These are phyloP conservation scores for Sabuloglossum arenarium DNA, from an alignment of 495 filamentous ascomycete species.

Conservation along the genomic window DNA sequence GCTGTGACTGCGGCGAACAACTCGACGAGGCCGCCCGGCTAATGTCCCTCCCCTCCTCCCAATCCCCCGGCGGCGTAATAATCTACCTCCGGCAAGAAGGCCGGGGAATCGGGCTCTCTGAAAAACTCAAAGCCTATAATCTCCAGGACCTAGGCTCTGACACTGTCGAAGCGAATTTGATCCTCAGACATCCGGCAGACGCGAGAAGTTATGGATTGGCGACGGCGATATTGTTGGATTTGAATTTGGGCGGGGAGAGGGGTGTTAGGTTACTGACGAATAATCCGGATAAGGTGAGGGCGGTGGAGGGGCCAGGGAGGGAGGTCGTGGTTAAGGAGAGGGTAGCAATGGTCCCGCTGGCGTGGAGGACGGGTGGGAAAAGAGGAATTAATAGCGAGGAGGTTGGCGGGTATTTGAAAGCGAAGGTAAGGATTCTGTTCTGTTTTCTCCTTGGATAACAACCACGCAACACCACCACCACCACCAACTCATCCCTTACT, in stretches of 20 bases:
- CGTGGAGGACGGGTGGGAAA: constrained; percentile 65
- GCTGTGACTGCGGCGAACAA: constrained; percentile 96
- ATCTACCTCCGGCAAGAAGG: constrained; percentile 93
- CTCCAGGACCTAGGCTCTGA: constrained; percentile 88
- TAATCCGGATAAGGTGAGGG: constrained; percentile 90
- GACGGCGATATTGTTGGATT: constrained; percentile 78
- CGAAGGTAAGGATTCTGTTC: too few species aligned
- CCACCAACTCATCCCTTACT: too few species aligned
- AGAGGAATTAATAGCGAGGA: constrained; percentile 70
- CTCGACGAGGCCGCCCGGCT: constrained; percentile 86
- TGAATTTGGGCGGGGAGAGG: constrained; percentile 42
- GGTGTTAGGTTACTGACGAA: constrained; percentile 85
- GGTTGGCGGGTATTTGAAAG: constrained; percentile 79
- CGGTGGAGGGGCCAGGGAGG: constrained; percentile 74
- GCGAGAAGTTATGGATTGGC: constrained; percentile 85
- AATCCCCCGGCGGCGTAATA: constrained; percentile 62
- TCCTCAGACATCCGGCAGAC: constrained; percentile 84
- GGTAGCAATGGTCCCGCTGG: constrained; percentile 88
- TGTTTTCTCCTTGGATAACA: too few species aligned
- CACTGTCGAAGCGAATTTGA: constrained; percentile 86
- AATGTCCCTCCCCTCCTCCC: constrained; percentile 56
- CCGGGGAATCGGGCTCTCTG: constrained; percentile 78
- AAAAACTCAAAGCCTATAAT: constrained; percentile 97
- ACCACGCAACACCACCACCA: too few species aligned
- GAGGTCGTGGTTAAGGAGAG: constrained; percentile 78